Evolutionary conservation across 139 green algal genomes (phyloP).

Genomic region (Asterochloris sp.): DNA sequence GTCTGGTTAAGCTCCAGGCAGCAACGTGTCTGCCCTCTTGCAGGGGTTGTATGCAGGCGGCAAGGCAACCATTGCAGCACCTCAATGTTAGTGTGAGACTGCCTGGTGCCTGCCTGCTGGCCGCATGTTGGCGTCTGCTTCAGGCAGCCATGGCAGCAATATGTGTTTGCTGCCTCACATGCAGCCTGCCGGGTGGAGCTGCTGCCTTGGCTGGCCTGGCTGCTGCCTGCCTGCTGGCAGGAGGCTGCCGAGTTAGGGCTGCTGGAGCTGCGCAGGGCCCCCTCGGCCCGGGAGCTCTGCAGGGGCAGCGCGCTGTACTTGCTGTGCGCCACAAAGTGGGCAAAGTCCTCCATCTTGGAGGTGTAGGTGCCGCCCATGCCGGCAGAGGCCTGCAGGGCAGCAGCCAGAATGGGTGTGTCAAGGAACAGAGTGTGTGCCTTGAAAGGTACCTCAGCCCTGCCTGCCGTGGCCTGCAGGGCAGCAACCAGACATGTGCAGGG

Average conservation of each 20-base stretch:
- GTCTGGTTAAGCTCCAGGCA: no score
- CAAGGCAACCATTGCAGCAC: no score
- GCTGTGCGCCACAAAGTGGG: conserved; percentile 57
- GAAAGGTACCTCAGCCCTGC: not conserved
- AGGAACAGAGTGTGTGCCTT: not conserved
- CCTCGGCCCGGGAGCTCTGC: not conserved
- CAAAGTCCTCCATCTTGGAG: conserved; percentile 78
- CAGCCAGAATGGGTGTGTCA: not conserved
- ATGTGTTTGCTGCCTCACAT: no score
- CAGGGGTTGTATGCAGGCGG: no score
- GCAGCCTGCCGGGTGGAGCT: not conserved
- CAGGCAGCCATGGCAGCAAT: no score
- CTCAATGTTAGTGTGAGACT: no score
- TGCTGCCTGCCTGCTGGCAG: not conserved
- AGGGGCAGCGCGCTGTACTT: conserved; percentile 60
- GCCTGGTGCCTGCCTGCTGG: no score
- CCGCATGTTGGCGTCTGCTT: no score
- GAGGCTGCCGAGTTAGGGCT: not conserved
- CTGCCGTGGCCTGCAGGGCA: not conserved
- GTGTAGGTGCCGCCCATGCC: conserved; percentile 28
- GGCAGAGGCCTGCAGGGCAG: conserved; percentile 12
- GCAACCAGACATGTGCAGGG: no score
- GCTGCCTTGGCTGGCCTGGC: not conserved
- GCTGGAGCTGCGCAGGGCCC: not conserved
- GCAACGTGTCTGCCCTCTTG: no score